Base-by-base conservation (phyloP, 2,329 filamentous ascomycete genomes). In the Colletotrichum costaricense region DNA sequence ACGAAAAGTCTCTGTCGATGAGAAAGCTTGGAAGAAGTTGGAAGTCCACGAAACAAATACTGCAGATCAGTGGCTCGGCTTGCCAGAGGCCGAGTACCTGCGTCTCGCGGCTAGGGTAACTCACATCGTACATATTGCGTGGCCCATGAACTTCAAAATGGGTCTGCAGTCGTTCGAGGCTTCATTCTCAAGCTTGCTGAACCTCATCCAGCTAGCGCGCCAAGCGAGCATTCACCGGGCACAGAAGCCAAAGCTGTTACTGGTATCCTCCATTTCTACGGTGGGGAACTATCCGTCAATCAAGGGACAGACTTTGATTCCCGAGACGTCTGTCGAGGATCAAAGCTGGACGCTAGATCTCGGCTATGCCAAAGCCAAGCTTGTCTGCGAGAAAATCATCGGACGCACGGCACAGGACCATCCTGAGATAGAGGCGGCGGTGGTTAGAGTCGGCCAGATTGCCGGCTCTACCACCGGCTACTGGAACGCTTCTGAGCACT, bases 121-220 rank as follows among this genome's bases (percentile, higher is more conserved):
- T 1, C 76, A 77, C 28, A 54, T 78, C 26, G 24, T 78, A 26
- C 77, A 78, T 52, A 75, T 75, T 9, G 77, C 76, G 5, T 78
- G 77, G 77, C 77, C 77, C 8, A 78, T 78, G 77, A 76, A 77
- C 74, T 78, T 75, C 14, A 75, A 74, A n/a, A 75, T 75, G 5
- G 54, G 58, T 2, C 69, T 77, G 33, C 72, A 69, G 3, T 73
- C 69, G 2, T 78, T 78, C 69, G 64, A 70, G 12, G 73, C 74
- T 54, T 76, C 77, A 62, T 77, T 78, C 69, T 63, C 73, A 54
- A 77, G 74, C 60, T 66, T 78, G 7, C 49, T 63, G 14, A 76
- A 63, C 60, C 66, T 78, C 19, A 54, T 77, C 5, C 62, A 77
- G n/a, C 49, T 78, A 2, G 74, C 75, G 12, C 7, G 58, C 12